These are phyloP conservation scores for Corchorus olitorius DNA, from an alignment of 345 rosid species.

Conservation along the genomic window DNA sequence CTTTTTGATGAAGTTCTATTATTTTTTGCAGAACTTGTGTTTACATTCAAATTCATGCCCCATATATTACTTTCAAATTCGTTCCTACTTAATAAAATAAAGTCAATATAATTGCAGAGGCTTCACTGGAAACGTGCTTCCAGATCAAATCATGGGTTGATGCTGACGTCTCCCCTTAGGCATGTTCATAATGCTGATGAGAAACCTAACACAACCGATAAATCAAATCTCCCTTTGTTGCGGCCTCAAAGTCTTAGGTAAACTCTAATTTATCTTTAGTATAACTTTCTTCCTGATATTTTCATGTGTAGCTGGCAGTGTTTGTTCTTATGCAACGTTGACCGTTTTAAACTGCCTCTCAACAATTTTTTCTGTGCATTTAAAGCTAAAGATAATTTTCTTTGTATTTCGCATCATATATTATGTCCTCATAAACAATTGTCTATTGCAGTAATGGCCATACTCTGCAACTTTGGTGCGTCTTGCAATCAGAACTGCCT, in stretches of 20 bases:
- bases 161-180: conserved; percentile 89
- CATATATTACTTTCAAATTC: not conserved
- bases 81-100: conserved; percentile 1
- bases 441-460: not conserved
- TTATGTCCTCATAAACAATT: not conserved
- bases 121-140: conserved; percentile 95
- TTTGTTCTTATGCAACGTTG: not conserved
- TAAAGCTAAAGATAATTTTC: not conserved
- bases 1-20: conserved; percentile 12
- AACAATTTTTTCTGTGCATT: not conserved
- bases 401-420: not conserved
- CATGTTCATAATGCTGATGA: conserved; percentile 42
- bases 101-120: conserved; percentile 52
- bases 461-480: not conserved
- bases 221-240: conserved; percentile 50
- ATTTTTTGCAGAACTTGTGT: not conserved
- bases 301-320: not conserved
- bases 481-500: not conserved
- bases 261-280: not conserved
- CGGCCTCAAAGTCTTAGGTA: conserved; percentile 88
- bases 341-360: not conserved
- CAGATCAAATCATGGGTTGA: conserved; percentile 73
- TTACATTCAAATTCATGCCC: conserved; percentile 4
- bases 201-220: conserved; percentile 41
- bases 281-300: not conserved